phyloP scores from a whole-genome alignment of 2,329 filamentous ascomycete genomes.

The Leptosphaerulina australis region DNA sequence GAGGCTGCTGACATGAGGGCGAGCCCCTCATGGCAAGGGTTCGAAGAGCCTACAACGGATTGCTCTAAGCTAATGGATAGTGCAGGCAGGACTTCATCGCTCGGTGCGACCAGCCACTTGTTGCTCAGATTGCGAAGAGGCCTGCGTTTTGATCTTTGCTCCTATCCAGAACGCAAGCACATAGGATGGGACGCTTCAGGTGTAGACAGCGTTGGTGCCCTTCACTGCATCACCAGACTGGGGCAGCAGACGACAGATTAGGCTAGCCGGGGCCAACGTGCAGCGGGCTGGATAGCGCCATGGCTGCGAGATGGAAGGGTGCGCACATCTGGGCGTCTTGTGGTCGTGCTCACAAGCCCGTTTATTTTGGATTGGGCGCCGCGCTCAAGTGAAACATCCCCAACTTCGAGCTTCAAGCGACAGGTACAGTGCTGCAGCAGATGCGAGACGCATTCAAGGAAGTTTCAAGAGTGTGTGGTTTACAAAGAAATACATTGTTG shows the following conservation, averaged over 20 bases:
- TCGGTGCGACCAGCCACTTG: conserved; percentile 14
- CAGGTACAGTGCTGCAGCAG: conserved; percentile 13
- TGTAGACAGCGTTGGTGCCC: conserved; percentile 4
- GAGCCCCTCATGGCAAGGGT: neutral
- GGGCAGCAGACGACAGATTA: conserved; percentile 14
- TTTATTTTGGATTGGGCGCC: conserved; percentile 3
- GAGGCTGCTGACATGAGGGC: neutral
- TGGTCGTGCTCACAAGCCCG: conserved; percentile 1
- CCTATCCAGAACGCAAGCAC: neutral
- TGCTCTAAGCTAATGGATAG: conserved; percentile 8
- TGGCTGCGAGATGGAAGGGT: conserved; percentile 13
- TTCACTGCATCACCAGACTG: conserved; percentile 20
- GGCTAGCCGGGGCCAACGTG: conserved; percentile 19
- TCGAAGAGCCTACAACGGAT: conserved; percentile 3
- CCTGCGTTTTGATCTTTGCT: neutral
- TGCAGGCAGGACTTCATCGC: conserved; percentile 3
- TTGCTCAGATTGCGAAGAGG: neutral
- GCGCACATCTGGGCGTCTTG: conserved; percentile 7
- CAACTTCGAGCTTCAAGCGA: conserved; percentile 13
- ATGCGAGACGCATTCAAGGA: conserved; percentile 19
- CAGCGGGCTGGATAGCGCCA: conserved; percentile 17
- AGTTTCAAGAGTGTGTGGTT: neutral
- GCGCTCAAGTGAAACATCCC: conserved; percentile 16
- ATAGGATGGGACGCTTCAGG: neutral
- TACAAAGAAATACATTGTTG: neutral